phyloP scores from a whole-genome alignment of 78 protist species.

The Tieghemostelium lacteum region DNA sequence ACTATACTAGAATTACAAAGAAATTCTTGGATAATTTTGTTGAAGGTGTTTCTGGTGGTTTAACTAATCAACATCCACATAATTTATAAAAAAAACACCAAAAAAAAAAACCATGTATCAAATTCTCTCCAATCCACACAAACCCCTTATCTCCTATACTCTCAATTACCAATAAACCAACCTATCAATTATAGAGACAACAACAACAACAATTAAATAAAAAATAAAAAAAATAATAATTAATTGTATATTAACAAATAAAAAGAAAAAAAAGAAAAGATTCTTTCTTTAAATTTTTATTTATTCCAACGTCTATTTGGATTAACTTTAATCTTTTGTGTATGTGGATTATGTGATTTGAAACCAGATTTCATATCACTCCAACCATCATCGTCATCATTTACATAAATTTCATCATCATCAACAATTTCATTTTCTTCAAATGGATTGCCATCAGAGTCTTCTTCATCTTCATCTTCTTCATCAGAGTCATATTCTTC shows the following conservation, averaged over 20 bases:
- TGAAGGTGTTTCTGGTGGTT: constrained; percentile 81
- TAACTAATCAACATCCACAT: neutral
- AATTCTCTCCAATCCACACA: too few relatives aligned
- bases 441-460: constrained; percentile 8
- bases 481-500: neutral
- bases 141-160: too few relatives aligned
- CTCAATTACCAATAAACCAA: too few relatives aligned
- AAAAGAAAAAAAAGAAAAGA: neutral
- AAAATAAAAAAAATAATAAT: too few relatives aligned
- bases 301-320: constrained; percentile 28
- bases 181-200: too few relatives aligned
- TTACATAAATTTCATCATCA: constrained; percentile 27
- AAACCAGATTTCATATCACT: constrained; percentile 77
- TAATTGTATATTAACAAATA: too few relatives aligned
- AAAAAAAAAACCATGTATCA: neutral
- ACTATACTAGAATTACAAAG: constrained; percentile 82
- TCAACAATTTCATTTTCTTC: constrained; percentile 17
- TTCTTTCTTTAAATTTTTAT: neutral
- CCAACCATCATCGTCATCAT: constrained; percentile 69
- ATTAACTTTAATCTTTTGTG: neutral
- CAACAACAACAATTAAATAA: too few relatives aligned
- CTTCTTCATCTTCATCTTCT: constrained; percentile 39
- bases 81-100: neutral
- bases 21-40: constrained; percentile 76
- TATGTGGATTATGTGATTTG: constrained; percentile 9